Evolutionary conservation across 2,329 filamentous ascomycete genomes (phyloP), one percentile per base, ranked within the genome.

Genomic region (Amauroascus verrucosus): DNA sequence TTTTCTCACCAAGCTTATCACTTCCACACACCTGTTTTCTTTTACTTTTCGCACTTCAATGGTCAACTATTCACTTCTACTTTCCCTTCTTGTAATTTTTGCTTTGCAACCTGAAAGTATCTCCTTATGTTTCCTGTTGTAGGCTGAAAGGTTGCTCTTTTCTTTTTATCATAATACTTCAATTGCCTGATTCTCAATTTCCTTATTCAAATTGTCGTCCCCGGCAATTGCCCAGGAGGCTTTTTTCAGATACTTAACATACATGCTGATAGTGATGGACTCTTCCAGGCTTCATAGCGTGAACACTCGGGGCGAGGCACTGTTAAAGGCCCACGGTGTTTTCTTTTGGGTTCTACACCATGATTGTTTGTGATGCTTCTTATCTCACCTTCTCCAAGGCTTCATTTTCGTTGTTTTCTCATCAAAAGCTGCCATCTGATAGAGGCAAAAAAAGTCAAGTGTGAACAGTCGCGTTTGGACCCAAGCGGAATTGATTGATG

Each of bases 381-480:
- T 28, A 38, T 40, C 16, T 38, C 4, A n/a, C 22, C 16, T 38
- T 18, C 5, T 38, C 41, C 14, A 18, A 9, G 47, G 4, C 22
- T 32, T 47, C 6, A 3, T 43, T 22, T 40, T 40, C 7, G 37
- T 6, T 37, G 38, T 11, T 47, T 46, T 40, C 26, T 47, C 16
- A n/a, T 48, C n/a, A 43, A 48, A 53, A 48, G 37, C 45, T 54
- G 44, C 44, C 33, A 22, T 41, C 28, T 48, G 30, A 43, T 44
- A 48, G 45, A 43, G 41, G 35, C 43, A 41, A 14, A 18, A 54
- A 49, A 35, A 28, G 44, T 28, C 32, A 30, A 8, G 32, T 30
- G 28, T 45, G 28, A 20, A 45, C 49, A 30, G 3, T 33, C 22
- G 14, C 22, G n/a, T 32, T n/a, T 38, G 30, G 41, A 38, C 20